Percentiles rank a stretch among this genome's conserved stretches.
Conservation (phyloP, 2,329 filamentous ascomycete genomes). For the Aureobasidium mangrovei region DNA sequence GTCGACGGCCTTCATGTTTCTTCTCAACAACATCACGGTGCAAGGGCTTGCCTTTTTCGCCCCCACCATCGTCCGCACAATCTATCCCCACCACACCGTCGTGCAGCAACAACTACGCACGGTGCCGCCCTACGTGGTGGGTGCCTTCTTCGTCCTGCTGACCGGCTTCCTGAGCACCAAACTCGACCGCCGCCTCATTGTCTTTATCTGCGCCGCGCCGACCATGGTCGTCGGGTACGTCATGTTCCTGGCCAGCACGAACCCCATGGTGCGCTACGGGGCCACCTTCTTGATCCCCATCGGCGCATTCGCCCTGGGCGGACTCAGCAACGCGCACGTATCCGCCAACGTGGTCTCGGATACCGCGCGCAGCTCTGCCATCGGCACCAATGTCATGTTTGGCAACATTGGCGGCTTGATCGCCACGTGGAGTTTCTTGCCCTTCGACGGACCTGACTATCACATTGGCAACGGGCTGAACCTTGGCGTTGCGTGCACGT, state of each 20-base stretch:
- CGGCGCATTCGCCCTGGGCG: conserved; percentile 55
- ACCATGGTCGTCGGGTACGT: conserved; percentile 61
- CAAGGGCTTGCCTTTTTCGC: conserved; percentile 62
- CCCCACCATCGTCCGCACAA: conserved; percentile 60
- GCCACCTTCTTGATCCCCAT: conserved; percentile 61
- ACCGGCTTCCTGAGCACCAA: conserved; percentile 55
- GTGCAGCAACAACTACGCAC: conserved; percentile 61
- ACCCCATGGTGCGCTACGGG: conserved; percentile 52
- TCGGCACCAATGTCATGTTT: conserved; percentile 61
- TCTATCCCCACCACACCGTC: conserved; percentile 51
- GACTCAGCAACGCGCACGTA: conserved; percentile 58
- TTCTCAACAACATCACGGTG: conserved; percentile 61
- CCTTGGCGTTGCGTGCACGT: conserved; percentile 50
- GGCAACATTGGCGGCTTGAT: conserved; percentile 56
- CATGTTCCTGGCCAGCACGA: conserved; percentile 55
- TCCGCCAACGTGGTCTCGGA: conserved; percentile 65
- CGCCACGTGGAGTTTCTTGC: conserved; percentile 44
- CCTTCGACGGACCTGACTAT: conserved; percentile 56
- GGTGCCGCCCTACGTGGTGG: conserved; percentile 61
- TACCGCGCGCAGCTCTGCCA: conserved; percentile 57
- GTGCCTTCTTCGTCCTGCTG: conserved; percentile 56
- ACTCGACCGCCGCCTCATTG: conserved; percentile 50
- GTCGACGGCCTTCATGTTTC: conserved; percentile 49
- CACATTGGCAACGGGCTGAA: conserved; percentile 65
- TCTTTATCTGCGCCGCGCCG: conserved; percentile 52